Conservation (phyloP, 2,329 filamentous ascomycete species). For the Botrytis squamosa region DNA sequence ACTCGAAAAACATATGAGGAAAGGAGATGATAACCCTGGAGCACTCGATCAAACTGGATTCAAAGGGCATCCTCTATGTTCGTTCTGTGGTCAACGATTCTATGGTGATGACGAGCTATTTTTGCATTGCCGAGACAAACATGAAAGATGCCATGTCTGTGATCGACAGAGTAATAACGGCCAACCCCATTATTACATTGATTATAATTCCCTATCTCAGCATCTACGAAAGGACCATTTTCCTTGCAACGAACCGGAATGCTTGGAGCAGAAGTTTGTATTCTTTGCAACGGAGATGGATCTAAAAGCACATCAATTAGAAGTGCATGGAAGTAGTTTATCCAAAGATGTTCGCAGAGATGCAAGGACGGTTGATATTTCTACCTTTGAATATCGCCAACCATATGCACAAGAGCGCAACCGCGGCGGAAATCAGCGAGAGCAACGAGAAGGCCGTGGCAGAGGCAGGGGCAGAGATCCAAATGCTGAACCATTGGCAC, state of each 20-base stretch:
- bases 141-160: constrained; percentile 94
- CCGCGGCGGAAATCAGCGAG: constrained; percentile 47
- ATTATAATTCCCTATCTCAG: constrained; percentile 81
- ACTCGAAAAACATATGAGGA: constrained; percentile 81
- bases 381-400: constrained; percentile 75
- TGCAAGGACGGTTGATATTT: constrained; percentile 81
- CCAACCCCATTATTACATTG: constrained; percentile 83
- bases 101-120: constrained; percentile 96
- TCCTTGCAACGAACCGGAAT: constrained; percentile 80
- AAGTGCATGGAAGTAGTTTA: constrained; percentile 73
- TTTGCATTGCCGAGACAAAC: constrained; percentile 86
- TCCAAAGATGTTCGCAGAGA: constrained; percentile 84
- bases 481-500: constrained; percentile 75
- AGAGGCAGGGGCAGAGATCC: constrained; percentile 75
- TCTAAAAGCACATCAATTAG: constrained; percentile 87
- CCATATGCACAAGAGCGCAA: constrained; percentile 62
- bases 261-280: constrained; percentile 94
- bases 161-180: constrained; percentile 52
- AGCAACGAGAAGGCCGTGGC: constrained; percentile 44
- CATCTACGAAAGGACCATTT: constrained; percentile 90
- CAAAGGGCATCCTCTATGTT: constrained; percentile 91
- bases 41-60: constrained; percentile 92
- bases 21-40: constrained; percentile 87
- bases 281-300: constrained; percentile 96
- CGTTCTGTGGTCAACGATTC: constrained; percentile 87